phyloP scores from a whole-genome alignment of 352 stramenopile genomes.

The Phytopythium mirpurense region DNA sequence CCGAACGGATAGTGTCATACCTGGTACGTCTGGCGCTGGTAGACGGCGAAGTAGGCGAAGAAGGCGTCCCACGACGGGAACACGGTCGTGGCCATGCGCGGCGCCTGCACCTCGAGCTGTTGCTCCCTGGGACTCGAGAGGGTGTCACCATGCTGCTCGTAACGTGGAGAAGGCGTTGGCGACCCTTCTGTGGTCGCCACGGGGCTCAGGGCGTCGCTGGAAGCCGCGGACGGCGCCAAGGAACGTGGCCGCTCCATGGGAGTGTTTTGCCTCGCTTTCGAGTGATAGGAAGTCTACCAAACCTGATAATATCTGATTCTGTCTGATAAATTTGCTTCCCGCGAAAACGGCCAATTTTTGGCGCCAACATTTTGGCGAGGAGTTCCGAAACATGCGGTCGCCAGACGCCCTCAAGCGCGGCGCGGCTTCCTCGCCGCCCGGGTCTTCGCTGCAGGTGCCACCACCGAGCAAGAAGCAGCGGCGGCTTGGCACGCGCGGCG shows the following conservation, averaged over 20 bases:
- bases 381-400: background rate
- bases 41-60: slow-evolving; percentile 9
- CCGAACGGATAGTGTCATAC: background rate
- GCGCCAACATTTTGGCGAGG: background rate
- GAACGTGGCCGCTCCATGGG: background rate
- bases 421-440: background rate
- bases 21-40: slow-evolving; percentile 17
- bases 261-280: background rate
- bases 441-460: background rate
- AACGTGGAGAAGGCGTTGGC: background rate
- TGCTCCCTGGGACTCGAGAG: background rate
- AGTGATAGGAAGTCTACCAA: no score
- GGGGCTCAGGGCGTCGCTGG: background rate
- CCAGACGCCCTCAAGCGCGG: slow-evolving; percentile 2
- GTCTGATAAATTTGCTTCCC: background rate
- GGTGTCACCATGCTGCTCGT: background rate
- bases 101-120: slow-evolving; percentile 4
- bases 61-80: slow-evolving; percentile 17
- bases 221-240: background rate
- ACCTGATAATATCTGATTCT: no score
- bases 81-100: slow-evolving; percentile 6
- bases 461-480: slow-evolving; percentile 1
- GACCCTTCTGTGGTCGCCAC: background rate
- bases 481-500: slow-evolving; percentile 1
- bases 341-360: background rate